A percentile compares a stretch with the other conserved stretches of the same genome.
These are phyloP conservation scores for Raphanus sativus DNA, from an alignment of 345 rosid genomes.

Conservation along the genomic window DNA sequence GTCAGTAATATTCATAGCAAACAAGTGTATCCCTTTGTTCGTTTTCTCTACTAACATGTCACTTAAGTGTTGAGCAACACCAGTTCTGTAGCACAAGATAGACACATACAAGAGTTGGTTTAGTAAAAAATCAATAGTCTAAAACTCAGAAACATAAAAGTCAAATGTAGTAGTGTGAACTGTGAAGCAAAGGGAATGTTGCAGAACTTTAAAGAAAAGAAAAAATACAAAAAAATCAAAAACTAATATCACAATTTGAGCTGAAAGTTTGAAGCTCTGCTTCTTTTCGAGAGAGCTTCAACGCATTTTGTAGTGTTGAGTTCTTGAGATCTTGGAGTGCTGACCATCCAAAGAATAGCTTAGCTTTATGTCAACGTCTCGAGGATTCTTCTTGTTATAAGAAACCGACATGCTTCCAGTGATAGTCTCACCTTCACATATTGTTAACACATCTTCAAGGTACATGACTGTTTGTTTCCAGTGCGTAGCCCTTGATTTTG, in stretches of 20 bases:
- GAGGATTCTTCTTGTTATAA: constrained; percentile 85
- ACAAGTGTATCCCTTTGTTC: not conserved
- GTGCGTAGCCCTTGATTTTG: constrained; percentile 75
- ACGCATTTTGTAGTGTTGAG: constrained; percentile 83
- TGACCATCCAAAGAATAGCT: constrained; percentile 69
- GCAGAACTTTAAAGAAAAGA: not conserved
- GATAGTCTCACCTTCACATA: constrained; percentile 85
- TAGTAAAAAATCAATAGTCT: not conserved
- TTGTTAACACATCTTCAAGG: constrained; percentile 85
- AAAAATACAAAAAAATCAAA: too few relatives aligned
- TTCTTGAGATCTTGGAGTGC: constrained; percentile 60
- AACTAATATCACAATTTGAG: constrained; percentile 25
- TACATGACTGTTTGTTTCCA: constrained; percentile 97
- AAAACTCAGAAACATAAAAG: constrained; percentile 1
- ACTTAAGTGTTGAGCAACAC: not conserved
- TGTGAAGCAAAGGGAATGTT: constrained; percentile 24
- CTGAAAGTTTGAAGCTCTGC: not conserved
- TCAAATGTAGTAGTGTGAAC: constrained; percentile 9
- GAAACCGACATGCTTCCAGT: constrained; percentile 87
- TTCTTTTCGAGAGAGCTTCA: constrained; percentile 19
- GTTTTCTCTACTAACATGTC: not conserved
- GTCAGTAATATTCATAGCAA: not conserved
- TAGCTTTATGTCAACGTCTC: constrained; percentile 81
- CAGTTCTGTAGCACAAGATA: not conserved
- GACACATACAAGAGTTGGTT: not conserved